Evolutionary conservation across 805 yeast species (phyloP).

Genomic region (Saccharomycopsis schoenii): DNA sequence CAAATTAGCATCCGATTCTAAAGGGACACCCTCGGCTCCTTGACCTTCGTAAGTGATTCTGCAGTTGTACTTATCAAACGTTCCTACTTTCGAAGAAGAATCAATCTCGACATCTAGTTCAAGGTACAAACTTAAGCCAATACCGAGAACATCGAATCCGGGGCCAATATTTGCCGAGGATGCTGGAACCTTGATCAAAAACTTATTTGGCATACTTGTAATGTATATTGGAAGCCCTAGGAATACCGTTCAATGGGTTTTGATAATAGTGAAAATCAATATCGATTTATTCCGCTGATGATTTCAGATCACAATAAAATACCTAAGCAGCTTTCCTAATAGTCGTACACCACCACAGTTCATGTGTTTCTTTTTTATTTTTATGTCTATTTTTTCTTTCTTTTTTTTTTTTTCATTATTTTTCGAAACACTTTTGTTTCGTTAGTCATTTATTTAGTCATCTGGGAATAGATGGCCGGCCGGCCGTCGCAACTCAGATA

Average conservation of each 20-base stretch:
- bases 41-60: conserved; percentile 63
- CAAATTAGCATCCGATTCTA: conserved; percentile 66
- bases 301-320: too few relatives aligned
- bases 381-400: too few relatives aligned
- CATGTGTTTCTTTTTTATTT: too few relatives aligned
- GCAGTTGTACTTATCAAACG: conserved; percentile 59
- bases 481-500: too few relatives aligned
- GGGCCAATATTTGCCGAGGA: conserved; percentile 98
- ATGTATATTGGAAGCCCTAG: background rate
- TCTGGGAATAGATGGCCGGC: too few relatives aligned
- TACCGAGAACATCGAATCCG: conserved; percentile 93
- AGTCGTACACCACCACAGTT: too few relatives aligned
- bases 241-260: background rate
- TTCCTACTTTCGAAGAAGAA: conserved; percentile 34
- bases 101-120: conserved; percentile 64
- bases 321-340: too few relatives aligned
- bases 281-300: too few relatives aligned
- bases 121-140: conserved; percentile 70
- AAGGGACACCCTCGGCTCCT: conserved; percentile 74
- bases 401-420: too few relatives aligned
- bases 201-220: conserved; percentile 29
- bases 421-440: too few relatives aligned
- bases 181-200: conserved; percentile 76
- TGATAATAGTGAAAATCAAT: background rate
- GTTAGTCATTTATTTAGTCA: too few relatives aligned